Conservation (phyloP, 129 eudicot genomes). For the Pseudognaphalium luteoalbum region DNA sequence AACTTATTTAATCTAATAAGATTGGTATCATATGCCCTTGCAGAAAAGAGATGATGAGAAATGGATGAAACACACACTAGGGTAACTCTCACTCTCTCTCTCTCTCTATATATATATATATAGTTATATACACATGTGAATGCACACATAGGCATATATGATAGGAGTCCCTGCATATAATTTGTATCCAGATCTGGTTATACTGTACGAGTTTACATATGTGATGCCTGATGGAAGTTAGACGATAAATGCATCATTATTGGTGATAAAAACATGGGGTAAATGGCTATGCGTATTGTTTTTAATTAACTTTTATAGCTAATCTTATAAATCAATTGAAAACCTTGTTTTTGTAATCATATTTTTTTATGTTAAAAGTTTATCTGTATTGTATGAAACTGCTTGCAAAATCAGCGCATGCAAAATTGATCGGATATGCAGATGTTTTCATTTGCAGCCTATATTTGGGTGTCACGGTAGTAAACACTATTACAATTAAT, state of each 20-base stretch:
- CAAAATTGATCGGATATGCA: neutral
- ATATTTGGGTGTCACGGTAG: neutral
- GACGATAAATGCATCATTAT: neutral
- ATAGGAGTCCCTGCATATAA: neutral
- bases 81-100: slow-evolving; percentile 49
- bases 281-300: neutral
- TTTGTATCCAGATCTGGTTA: neutral
- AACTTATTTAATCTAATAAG: neutral
- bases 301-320: neutral
- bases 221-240: slow-evolving; percentile 11
- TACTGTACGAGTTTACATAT: neutral
- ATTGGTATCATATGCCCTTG: slow-evolving; percentile 16
- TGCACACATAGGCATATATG: neutral
- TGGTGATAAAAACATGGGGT: slow-evolving; percentile 10
- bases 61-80: slow-evolving; percentile 95
- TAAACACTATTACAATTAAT: neutral
- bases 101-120: neutral
- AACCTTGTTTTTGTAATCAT: neutral
- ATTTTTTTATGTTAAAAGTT: neutral
- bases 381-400: slow-evolving; percentile 1
- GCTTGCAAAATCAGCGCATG: neutral
- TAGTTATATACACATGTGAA: neutral
- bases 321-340: neutral
- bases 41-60: slow-evolving; percentile 97
- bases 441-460: neutral